Percentiles rank a stretch among this genome's conserved stretches.
phyloP scores from a whole-genome alignment of 208 protist genomes.

The Acanthamoeba royreba region DNA sequence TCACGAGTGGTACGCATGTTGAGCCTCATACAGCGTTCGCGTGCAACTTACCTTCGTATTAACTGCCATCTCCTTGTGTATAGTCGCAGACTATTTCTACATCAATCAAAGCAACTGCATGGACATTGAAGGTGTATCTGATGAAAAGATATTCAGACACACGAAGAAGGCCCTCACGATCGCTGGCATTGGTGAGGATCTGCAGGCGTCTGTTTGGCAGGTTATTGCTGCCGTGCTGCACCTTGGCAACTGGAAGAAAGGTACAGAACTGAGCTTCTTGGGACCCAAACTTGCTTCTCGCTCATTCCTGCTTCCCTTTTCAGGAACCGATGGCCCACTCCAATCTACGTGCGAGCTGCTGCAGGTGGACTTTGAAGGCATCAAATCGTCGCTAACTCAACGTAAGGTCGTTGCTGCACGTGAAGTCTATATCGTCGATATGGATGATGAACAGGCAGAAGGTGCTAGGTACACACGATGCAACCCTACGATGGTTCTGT shows the following conservation, averaged over 20 bases:
- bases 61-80: too few species aligned
- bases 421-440: not conserved
- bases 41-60: too few species aligned
- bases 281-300: too few species aligned
- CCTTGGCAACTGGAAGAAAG: conserved; percentile 77
- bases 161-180: conserved; percentile 80
- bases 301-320: too few species aligned
- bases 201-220: conserved; percentile 56
- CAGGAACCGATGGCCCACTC: not conserved
- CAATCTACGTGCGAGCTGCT: not conserved
- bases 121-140: conserved; percentile 43
- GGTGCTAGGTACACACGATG: not conserved
- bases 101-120: conserved; percentile 61
- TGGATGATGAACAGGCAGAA: not conserved
- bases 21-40: too few species aligned
- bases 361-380: not conserved
- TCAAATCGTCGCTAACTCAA: not conserved
- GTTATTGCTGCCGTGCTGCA: conserved; percentile 78
- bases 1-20: too few species aligned
- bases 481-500: too few species aligned
- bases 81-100: not conserved
- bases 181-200: not conserved
- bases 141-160: conserved; percentile 23
- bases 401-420: not conserved
- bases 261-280: too few species aligned